These are phyloP conservation scores for Cajanus cajan DNA, from an alignment of 306 rosid species.

Conservation along the genomic window DNA sequence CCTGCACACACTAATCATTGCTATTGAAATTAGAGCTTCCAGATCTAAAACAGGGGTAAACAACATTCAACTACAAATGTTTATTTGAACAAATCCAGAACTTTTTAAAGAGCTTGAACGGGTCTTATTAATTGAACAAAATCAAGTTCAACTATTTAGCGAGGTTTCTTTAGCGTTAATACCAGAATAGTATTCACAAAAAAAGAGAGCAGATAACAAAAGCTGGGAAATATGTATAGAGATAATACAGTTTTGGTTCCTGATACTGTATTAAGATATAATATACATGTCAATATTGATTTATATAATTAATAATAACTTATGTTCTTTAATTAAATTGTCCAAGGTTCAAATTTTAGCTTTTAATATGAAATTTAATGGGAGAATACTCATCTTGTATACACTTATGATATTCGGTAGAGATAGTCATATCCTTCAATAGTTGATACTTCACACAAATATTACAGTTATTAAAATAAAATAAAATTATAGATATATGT, in stretches of 20 bases:
- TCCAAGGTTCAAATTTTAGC: too few relatives aligned
- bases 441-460: too few relatives aligned
- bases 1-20: not conserved
- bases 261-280: not conserved
- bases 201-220: not conserved
- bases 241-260: not conserved
- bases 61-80: not conserved
- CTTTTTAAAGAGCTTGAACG: not conserved
- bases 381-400: too few relatives aligned
- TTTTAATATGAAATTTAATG: too few relatives aligned
- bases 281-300: too few relatives aligned
- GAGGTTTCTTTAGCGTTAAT: not conserved
- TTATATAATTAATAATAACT: too few relatives aligned
- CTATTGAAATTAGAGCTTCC: not conserved
- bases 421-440: too few relatives aligned
- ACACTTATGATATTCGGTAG: too few relatives aligned
- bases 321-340: too few relatives aligned
- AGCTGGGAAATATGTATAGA: not conserved
- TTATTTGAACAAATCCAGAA: not conserved
- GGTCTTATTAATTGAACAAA: not conserved
- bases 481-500: not conserved
- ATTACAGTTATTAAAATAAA: too few relatives aligned
- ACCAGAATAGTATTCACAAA: not conserved
- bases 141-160: not conserved
- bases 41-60: not conserved